Evolutionary conservation across 2,329 filamentous ascomycete species (phyloP).

Genomic region (Pleomassaria siparia): DNA sequence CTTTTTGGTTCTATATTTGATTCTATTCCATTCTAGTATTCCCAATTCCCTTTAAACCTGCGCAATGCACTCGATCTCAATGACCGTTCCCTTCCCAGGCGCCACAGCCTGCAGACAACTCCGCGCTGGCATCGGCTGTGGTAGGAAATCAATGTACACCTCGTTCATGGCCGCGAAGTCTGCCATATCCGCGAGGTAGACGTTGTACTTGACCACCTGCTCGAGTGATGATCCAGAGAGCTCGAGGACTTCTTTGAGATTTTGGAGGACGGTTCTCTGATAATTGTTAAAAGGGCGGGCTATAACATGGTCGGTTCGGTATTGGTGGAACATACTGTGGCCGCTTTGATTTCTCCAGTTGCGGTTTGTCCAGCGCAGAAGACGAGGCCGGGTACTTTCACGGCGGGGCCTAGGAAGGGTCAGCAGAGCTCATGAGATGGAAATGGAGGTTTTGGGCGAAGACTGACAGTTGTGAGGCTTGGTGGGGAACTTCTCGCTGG

Average conservation of each 20-base stretch:
- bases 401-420: slow-evolving; percentile 13
- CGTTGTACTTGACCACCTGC: slow-evolving; percentile 36
- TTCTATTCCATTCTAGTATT: not conserved
- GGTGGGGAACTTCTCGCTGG: slow-evolving; percentile 26
- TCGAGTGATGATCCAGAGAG: slow-evolving; percentile 28
- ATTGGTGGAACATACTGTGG: slow-evolving; percentile 14
- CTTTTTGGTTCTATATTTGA: too few relatives aligned
- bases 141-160: slow-evolving; percentile 30
- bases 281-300: not conserved
- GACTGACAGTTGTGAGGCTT: slow-evolving; percentile 26
- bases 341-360: slow-evolving; percentile 27
- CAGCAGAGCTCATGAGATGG: not conserved
- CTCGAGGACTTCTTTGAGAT: slow-evolving; percentile 19
- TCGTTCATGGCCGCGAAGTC: slow-evolving; percentile 35
- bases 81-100: slow-evolving; percentile 24
- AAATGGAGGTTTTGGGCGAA: not conserved
- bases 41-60: slow-evolving; percentile 12
- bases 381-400: slow-evolving; percentile 24
- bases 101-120: slow-evolving; percentile 21
- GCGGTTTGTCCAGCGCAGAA: slow-evolving; percentile 28
- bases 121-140: slow-evolving; percentile 23
- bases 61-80: slow-evolving; percentile 31
- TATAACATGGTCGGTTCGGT: not conserved
- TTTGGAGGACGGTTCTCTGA: slow-evolving; percentile 21
- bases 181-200: slow-evolving; percentile 32